Percentiles rank a stretch among this genome's conserved stretches.
These are phyloP conservation scores for Zalaria obscura DNA, from an alignment of 2,329 filamentous ascomycete species.

Conservation along the genomic window DNA sequence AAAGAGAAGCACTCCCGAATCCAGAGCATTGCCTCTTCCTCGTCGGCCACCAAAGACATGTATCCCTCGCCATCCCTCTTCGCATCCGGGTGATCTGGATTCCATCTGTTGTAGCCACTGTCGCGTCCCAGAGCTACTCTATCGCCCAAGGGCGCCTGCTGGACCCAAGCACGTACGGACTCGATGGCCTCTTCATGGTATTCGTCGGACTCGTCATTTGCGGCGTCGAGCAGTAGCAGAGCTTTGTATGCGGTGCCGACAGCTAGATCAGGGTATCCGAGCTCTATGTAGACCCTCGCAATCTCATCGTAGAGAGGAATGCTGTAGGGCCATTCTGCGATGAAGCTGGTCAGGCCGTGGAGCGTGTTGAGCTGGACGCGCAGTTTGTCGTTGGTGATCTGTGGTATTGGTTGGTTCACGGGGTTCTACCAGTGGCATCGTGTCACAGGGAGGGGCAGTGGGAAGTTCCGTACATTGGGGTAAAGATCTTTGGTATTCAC, in stretches of 20 bases:
- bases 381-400: conserved; percentile 6
- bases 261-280: conserved; percentile 82
- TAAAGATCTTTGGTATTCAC: conserved; percentile 1
- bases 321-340: conserved; percentile 20
- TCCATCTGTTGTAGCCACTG: neutral
- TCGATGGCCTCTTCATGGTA: conserved; percentile 57
- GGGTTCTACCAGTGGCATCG: conserved; percentile 1
- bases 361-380: conserved; percentile 3
- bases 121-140: no score
- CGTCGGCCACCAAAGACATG: no score
- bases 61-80: no score
- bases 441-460: neutral
- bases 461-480: conserved; percentile 2
- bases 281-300: conserved; percentile 53
- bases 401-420: conserved; percentile 5
- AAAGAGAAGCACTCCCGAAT: conserved; percentile 2
- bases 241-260: conserved; percentile 83
- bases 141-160: no score
- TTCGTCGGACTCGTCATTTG: conserved; percentile 65
- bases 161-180: conserved; percentile 13
- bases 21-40: conserved; percentile 4
- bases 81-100: neutral
- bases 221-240: conserved; percentile 72
- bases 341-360: conserved; percentile 5
- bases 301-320: conserved; percentile 43